These are phyloP conservation scores for Epichloe brachyelytri DNA, from an alignment of 2,329 filamentous ascomycete genomes.

Conservation along the genomic window DNA sequence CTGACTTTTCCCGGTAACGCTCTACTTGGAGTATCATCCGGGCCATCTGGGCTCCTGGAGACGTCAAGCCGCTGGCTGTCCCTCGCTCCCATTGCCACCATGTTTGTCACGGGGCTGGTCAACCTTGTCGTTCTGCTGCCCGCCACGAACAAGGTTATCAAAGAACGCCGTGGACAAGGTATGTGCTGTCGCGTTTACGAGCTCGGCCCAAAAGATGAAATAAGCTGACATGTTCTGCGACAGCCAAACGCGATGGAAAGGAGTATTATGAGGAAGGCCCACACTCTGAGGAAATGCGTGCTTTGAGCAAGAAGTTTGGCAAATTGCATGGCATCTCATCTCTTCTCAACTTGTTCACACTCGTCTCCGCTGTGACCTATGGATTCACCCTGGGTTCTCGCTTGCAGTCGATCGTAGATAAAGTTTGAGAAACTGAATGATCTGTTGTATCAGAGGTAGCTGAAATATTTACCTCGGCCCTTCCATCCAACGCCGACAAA, in stretches of 20 bases:
- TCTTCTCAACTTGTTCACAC: slow-evolving; percentile 60
- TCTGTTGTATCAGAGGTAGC: background rate
- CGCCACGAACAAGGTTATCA: slow-evolving; percentile 61
- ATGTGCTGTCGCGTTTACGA: slow-evolving; percentile 14
- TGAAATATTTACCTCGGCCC: background rate
- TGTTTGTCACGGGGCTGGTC: slow-evolving; percentile 55
- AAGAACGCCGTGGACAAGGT: slow-evolving; percentile 68
- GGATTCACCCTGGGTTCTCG: slow-evolving; percentile 59
- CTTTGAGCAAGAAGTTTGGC: slow-evolving; percentile 66
- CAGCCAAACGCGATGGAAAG: slow-evolving; percentile 80
- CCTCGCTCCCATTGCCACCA: slow-evolving; percentile 53
- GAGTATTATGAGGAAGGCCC: slow-evolving; percentile 67
- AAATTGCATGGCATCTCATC: slow-evolving; percentile 72
- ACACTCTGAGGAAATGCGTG: slow-evolving; percentile 73
- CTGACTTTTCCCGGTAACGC: slow-evolving; percentile 65
- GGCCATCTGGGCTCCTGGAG: slow-evolving; percentile 44
- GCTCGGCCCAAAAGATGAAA: background rate
- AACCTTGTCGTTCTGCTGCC: slow-evolving; percentile 67
- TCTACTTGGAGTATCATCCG: slow-evolving; percentile 31
- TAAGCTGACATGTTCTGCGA: slow-evolving; percentile 8
- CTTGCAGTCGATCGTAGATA: slow-evolving; percentile 31
- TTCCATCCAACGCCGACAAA: background rate
- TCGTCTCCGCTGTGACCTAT: slow-evolving; percentile 62
- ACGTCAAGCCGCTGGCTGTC: slow-evolving; percentile 49
- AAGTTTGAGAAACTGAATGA: background rate